Percentiles rank a stretch among this genome's conserved stretches.
Conservation (phyloP, 345 rosid genomes). For the Firmiana major region DNA sequence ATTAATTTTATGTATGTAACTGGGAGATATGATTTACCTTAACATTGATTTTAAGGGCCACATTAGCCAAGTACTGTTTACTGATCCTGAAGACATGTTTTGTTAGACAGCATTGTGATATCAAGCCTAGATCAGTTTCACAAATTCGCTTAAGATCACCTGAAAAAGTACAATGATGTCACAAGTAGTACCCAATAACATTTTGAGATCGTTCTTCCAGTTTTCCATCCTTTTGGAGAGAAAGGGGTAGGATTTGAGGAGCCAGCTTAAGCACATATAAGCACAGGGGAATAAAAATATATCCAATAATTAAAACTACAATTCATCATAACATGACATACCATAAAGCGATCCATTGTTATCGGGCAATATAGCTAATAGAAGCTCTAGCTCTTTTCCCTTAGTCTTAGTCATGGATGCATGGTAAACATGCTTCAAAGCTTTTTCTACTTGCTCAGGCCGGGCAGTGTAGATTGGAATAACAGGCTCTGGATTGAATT, state of each 20-base stretch:
- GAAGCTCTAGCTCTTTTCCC: conserved; percentile 95
- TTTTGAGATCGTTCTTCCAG: not conserved
- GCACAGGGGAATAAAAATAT: not conserved
- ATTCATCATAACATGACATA: conserved; percentile 23
- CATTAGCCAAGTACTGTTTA: conserved; percentile 96
- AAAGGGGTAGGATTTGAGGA: not conserved
- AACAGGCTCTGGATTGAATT: conserved; percentile 87
- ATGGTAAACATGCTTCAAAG: conserved; percentile 85
- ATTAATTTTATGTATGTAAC: not conserved
- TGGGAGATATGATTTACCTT: conserved; percentile 50
- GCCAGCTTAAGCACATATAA: not conserved
- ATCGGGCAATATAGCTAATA: conserved; percentile 89
- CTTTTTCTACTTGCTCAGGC: conserved; percentile 98
- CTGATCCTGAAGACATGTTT: conserved; percentile 96
- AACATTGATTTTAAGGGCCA: conserved; percentile 91
- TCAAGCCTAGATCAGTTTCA: conserved; percentile 95
- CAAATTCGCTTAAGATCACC: conserved; percentile 98
- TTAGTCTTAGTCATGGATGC: conserved; percentile 76
- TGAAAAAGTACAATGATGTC: conserved; percentile 20
- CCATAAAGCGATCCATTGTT: conserved; percentile 96
- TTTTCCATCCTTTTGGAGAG: not conserved
- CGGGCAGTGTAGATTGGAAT: conserved; percentile 87
- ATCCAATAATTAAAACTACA: not conserved
- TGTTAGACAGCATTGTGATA: conserved; percentile 95
- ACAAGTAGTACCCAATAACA: not conserved